Evolutionary conservation across 192 early-diverging fungal genomes (phyloP), one percentile per base, ranked within the genome.

Genomic region (Linnemannia zychae): DNA sequence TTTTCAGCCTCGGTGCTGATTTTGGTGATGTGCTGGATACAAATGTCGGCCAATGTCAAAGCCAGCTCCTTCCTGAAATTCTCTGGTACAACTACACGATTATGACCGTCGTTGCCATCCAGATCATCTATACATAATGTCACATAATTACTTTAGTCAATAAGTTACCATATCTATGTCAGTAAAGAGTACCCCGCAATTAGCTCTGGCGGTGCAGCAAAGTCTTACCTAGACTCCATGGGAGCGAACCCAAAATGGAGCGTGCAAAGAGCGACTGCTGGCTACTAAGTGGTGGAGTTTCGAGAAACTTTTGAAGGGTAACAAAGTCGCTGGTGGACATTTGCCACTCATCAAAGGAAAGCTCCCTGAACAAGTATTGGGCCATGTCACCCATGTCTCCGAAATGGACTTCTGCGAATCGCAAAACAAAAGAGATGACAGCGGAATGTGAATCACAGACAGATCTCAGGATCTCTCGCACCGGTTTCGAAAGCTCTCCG

Each of bases 321-420:
- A 36, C 38, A 48, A 91, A 77, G 50, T 91, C 90, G 12, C 77
- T 79, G 9, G 22, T 71, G 17, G 77, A 52, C n/a, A 90, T 57
- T 9, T 44, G 17, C 90, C 90, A 91, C 34, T 87, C 73, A 5
- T 81, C 78, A 38, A 91, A 46, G 40, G 81, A 87, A 12, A 91
- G 71, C 16, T 84, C 87, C 15, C 80, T 87, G 57, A 91, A 91
- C 20, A 91, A 44, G 69, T 91, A 91, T 28, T 89, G 81, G 11
- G 87, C 81, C 84, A 88, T 88, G 16, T 80, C 65, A 13, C 85
- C 87, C 74, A 91, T 90, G 1, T 76, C 75, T 17, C 74, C 52
- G 18, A 89, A 88, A 47, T 91, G 34, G 15, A 66, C 67, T n/a
- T 80, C 82, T 2, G 87, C 88, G 75, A 87, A 89, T 12, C 74